Conservation (phyloP, 2,329 filamentous ascomycete species). For the Aspergillus nomiae region DNA sequence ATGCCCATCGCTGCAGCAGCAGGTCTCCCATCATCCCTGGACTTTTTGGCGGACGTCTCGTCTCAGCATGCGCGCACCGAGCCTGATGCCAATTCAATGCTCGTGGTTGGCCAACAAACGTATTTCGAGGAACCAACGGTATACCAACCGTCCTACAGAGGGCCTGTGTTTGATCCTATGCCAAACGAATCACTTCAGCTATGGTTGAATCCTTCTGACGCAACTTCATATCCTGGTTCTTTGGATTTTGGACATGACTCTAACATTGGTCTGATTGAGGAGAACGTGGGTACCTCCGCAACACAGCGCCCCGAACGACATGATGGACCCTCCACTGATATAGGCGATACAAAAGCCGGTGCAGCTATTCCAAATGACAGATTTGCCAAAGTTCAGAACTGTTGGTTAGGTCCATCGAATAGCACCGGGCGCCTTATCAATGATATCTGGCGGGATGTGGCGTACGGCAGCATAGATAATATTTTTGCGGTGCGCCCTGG, state of each 20-base stretch:
- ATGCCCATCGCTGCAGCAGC: conserved; percentile 32
- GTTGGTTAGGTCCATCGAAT: conserved; percentile 44
- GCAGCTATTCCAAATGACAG: conserved; percentile 43
- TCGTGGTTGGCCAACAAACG: conserved; percentile 30
- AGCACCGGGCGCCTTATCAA: conserved; percentile 44
- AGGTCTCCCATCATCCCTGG: conserved; percentile 38
- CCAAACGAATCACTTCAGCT: conserved; percentile 38
- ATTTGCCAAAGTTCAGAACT: conserved; percentile 45
- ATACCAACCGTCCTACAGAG: conserved; percentile 25
- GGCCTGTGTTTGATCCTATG: conserved; percentile 27
- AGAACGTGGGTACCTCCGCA: conserved; percentile 22
- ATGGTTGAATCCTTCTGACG: conserved; percentile 39
- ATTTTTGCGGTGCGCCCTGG: conserved; percentile 36
- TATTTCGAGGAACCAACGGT: conserved; percentile 31
- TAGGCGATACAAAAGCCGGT: conserved; percentile 22
- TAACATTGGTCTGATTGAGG: conserved; percentile 26
- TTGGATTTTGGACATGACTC: conserved; percentile 31
- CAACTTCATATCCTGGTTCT: conserved; percentile 30
- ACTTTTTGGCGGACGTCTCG: conserved; percentile 42
- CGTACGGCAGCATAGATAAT: conserved; percentile 40
- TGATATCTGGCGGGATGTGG: conserved; percentile 44
- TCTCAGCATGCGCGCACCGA: conserved; percentile 35
- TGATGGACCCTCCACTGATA: conserved; percentile 25
- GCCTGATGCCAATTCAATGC: conserved; percentile 29
- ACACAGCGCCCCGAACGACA: conserved; percentile 29